Evolutionary conservation across 495 filamentous ascomycete species (phyloP), one percentile per base, ranked within the genome.

Genomic region (Cetradonia linearis): DNA sequence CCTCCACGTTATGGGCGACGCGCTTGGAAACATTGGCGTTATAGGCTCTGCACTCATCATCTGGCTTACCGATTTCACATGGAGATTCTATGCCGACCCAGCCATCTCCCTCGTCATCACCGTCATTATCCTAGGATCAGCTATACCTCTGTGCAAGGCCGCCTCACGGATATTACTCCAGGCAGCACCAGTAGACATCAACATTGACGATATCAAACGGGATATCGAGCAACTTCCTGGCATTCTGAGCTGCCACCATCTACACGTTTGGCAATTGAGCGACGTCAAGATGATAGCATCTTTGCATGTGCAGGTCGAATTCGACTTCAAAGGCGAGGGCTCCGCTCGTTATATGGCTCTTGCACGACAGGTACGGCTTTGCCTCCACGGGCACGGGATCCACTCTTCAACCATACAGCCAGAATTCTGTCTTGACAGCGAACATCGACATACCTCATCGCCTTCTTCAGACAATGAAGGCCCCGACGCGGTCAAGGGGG

Each of bases 321-420:
- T 83, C 30, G 85, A 91, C 66, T 81, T 84, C 71, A 80, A 85
- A 65, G 83, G 81, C 65, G 82, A 83, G 47, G 83, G 84, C 7
- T 86, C 82, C 1, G 85, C 85, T 69, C 78, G 83, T 56, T 98
- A 96, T 69, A 98, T 97, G 94, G 77, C 82, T 54, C 82, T 98
- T 34, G 89, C 90, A 13, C 81, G 78, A 52, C 82, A 82, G 60
- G 86, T 94, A 23, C 77, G 91, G 16, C 82, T 81, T 40, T 98
- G 93, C 69, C 80, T 98, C 20, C 93, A 97, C 68, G 93, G 83
- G 18, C 95, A 95, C 65, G 93, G 93, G 16, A 96, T 98, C 62
- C 93, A 97, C 73, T 93, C 88, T n/a, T 90, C 89, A 5, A 98
- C 93, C 9, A 96, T 98, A 63, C 93, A 98, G 73, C 94, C 94